Conservation (phyloP, 768 basidiomycete genomes). For the Serendipita sp. region DNA sequence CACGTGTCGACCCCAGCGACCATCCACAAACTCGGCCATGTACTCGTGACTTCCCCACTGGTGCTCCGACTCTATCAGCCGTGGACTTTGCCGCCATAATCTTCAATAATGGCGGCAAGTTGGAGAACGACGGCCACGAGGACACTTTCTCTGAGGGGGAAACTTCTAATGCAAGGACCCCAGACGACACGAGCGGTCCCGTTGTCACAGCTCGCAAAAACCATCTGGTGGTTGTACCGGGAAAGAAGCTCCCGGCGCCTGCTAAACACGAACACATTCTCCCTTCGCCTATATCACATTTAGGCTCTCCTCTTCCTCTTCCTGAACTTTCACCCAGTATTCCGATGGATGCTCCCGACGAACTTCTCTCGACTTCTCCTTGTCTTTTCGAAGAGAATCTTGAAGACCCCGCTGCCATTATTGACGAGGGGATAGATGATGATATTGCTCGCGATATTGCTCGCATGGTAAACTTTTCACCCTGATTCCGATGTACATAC, state of each 20-base stretch:
- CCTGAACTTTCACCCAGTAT: no score
- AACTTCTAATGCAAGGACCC: no score
- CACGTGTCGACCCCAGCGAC: neutral
- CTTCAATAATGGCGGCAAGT: neutral
- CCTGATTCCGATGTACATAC: no score
- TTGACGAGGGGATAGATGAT: no score
- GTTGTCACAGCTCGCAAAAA: neutral
- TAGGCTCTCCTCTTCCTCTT: no score
- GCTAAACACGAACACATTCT: neutral
- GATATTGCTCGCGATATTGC: no score
- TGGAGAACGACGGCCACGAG: neutral
- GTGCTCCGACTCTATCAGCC: neutral
- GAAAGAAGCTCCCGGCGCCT: neutral
- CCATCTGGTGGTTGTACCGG: neutral
- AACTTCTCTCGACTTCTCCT: no score
- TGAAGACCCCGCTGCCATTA: no score
- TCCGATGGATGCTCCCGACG: no score
- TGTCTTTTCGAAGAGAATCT: no score
- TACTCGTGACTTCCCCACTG: constrained; percentile 3
- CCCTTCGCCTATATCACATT: no score
- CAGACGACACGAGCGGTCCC: neutral
- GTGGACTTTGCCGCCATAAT: neutral
- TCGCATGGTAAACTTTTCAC: no score
- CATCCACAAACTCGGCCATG: neutral
- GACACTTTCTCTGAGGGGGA: neutral